Conservation (phyloP, 108 stramenopile genomes). For the Cylindrotheca fusiformis region DNA sequence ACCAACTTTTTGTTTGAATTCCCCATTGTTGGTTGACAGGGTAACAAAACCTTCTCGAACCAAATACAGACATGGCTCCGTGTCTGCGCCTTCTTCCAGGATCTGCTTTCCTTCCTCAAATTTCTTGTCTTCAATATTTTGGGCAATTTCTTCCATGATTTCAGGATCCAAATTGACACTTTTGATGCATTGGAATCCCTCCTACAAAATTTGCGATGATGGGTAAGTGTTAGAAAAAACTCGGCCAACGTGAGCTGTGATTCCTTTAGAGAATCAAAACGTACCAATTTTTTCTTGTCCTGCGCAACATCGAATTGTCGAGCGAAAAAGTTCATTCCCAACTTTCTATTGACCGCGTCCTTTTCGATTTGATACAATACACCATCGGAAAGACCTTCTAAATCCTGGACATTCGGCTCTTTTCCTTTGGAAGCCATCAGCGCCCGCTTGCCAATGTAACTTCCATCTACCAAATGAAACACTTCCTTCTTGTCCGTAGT, state of each 20-base stretch:
- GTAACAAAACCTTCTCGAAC: conserved; percentile 57
- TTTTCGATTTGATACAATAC: conserved; percentile 12
- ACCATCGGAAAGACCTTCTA: conserved; percentile 22
- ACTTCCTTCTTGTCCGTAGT: conserved; percentile 44
- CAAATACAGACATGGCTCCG: conserved; percentile 44
- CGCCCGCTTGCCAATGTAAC: conserved; percentile 84
- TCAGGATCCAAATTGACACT: conserved; percentile 22
- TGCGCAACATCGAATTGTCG: conserved; percentile 11
- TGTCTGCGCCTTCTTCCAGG: conserved; percentile 72
- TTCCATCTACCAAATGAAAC: conserved; percentile 58
- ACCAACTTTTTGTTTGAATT: conserved; percentile 28
- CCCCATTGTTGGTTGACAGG: conserved; percentile 27
- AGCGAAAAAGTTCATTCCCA: conserved; percentile 17
- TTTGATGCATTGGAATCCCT: conserved; percentile 53
- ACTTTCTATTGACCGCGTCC: conserved; percentile 8
- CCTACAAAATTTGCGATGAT: conserved; percentile 8
- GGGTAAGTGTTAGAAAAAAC: conserved; percentile 12
- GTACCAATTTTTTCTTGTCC: conserved; percentile 12
- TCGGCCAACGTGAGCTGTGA: conserved; percentile 47
- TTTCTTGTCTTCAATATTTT: conserved; percentile 40
- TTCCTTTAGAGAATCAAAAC: conserved; percentile 14
- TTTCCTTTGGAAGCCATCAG: conserved; percentile 66
- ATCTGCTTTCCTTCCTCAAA: conserved; percentile 66
- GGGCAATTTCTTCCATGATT: conserved; percentile 33
- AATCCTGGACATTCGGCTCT: conserved; percentile 67